A percentile compares a stretch with the other conserved stretches of the same genome.
Evolutionary conservation across 495 filamentous ascomycete genomes (phyloP).

Genomic region (Penicillium macrosclerotiorum): DNA sequence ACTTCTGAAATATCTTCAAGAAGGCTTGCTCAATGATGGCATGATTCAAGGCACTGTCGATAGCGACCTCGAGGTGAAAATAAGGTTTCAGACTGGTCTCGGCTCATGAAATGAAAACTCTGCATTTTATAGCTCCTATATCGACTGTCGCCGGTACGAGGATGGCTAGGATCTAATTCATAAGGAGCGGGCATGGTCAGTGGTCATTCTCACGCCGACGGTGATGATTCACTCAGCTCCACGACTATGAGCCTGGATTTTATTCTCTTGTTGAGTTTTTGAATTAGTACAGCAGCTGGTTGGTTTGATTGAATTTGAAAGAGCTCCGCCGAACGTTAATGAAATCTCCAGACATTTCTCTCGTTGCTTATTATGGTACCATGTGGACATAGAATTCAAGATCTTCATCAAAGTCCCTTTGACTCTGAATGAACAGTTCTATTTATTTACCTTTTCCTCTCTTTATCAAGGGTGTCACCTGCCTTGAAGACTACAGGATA

Average conservation of each 20-base stretch:
- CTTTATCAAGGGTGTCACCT: no score
- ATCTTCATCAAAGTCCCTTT: no score
- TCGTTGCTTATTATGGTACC: no score
- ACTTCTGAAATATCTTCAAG: not conserved
- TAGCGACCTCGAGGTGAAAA: constrained; percentile 1
- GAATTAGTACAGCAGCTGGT: not conserved
- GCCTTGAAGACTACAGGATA: no score
- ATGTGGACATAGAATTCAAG: no score
- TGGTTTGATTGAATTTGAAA: not conserved
- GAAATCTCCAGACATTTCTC: no score
- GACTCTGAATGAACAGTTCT: no score
- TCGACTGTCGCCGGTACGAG: not conserved
- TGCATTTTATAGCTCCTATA: not conserved
- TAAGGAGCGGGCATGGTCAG: not conserved
- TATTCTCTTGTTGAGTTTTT: not conserved
- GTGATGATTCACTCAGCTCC: not conserved
- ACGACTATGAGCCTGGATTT: not conserved
- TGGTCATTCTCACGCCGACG: not conserved
- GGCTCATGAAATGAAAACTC: no score
- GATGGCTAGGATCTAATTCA: not conserved
- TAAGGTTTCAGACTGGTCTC: not conserved
- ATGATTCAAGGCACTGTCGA: not conserved
- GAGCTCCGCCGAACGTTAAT: not conserved
- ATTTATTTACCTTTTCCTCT: no score
- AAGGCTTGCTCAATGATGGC: not conserved